phyloP scores from a whole-genome alignment of 2,329 filamentous ascomycete genomes.

The Pseudodiploospora longispora region DNA sequence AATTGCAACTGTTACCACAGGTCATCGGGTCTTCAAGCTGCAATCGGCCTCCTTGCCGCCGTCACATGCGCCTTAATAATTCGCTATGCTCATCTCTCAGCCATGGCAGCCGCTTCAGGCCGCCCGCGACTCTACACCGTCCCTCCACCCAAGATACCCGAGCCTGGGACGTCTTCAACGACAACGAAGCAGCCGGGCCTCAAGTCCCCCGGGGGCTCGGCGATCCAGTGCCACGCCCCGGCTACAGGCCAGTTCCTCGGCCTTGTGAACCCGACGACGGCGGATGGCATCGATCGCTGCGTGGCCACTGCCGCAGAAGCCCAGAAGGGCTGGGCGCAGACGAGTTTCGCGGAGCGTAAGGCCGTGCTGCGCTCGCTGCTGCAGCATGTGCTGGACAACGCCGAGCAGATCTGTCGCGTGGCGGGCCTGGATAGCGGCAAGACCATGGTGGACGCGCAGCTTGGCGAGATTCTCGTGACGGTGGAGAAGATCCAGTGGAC shows the following conservation, averaged over 20 bases:
- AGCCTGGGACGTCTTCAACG: constrained; percentile 48
- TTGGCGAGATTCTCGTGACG: constrained; percentile 92
- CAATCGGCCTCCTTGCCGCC: constrained; percentile 20
- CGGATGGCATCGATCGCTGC: constrained; percentile 69
- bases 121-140: constrained; percentile 52
- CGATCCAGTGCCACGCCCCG: constrained; percentile 80
- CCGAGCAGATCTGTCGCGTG: constrained; percentile 75
- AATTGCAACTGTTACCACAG: no score
- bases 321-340: constrained; percentile 69
- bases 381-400: constrained; percentile 78
- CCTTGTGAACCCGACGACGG: constrained; percentile 66
- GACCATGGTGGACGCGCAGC: constrained; percentile 86
- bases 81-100: constrained; percentile 9
- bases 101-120: constrained; percentile 20
- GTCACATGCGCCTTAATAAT: constrained; percentile 23
- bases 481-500: constrained; percentile 94
- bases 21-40: no score
- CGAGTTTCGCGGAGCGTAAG: constrained; percentile 68
- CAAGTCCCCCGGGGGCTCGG: constrained; percentile 56
- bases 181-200: constrained; percentile 53
- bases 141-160: constrained; percentile 52
- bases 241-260: constrained; percentile 82
- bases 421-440: constrained; percentile 93
- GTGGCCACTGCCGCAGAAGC: constrained; percentile 66
- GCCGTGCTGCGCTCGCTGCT: constrained; percentile 75